These are phyloP conservation scores for Phaeoacremonium minimum DNA, from an alignment of 2,329 filamentous ascomycete genomes.

Conservation along the genomic window DNA sequence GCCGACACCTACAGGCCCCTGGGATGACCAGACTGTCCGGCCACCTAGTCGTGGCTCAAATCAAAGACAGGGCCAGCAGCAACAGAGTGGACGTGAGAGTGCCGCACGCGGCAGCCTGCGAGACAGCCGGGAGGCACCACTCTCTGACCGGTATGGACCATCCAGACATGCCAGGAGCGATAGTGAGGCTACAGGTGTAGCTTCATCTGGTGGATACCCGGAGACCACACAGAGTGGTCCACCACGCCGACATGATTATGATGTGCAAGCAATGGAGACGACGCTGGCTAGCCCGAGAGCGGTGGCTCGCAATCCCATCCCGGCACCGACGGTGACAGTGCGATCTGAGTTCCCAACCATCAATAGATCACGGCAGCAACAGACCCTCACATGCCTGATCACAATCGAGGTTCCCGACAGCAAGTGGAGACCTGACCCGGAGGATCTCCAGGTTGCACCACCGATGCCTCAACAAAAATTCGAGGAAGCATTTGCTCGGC, in stretches of 20 bases:
- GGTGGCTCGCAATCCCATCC: conserved; percentile 79
- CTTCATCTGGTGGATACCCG: conserved; percentile 76
- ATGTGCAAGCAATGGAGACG: conserved; percentile 93
- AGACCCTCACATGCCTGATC: conserved; percentile 88
- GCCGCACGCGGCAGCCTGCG: conserved; percentile 33
- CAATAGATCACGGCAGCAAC: conserved; percentile 86
- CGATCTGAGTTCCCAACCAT: conserved; percentile 96
- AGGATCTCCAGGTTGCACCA: conserved; percentile 63
- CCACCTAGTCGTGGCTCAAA: conserved; percentile 46
- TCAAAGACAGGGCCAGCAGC: conserved; percentile 25
- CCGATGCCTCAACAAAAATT: conserved; percentile 38
- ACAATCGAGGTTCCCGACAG: conserved; percentile 91
- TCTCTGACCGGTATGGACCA: conserved; percentile 37
- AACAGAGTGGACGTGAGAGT: conserved; percentile 28
- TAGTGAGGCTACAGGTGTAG: conserved; percentile 69
- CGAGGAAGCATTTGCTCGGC: conserved; percentile 50
- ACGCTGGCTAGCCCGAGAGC: conserved; percentile 69
- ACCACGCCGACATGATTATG: conserved; percentile 79
- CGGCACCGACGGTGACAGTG: conserved; percentile 85
- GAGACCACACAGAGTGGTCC: conserved; percentile 68
- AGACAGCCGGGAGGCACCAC: conserved; percentile 43
- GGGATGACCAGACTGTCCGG: conserved; percentile 59
- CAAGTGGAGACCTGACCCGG: conserved; percentile 82
- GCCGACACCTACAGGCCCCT: conserved; percentile 54
- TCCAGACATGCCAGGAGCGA: conserved; percentile 69